Conservation (phyloP, 495 filamentous ascomycete species). For the Xylaria castorea region DNA sequence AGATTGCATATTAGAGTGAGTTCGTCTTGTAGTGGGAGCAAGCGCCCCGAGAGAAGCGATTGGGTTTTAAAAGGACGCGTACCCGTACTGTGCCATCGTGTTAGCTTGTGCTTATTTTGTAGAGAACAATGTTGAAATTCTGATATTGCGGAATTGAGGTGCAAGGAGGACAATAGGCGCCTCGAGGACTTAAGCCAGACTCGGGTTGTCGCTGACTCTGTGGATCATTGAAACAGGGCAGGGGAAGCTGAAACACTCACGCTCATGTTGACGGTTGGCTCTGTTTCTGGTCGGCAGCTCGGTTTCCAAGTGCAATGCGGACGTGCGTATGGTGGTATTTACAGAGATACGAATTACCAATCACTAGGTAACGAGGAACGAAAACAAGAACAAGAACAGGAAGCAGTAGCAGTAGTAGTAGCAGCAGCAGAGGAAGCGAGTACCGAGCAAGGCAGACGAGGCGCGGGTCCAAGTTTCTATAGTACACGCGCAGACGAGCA, state of each 20-base stretch:
- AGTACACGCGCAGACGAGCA: neutral
- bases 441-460: neutral
- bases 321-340: slow-evolving; percentile 9
- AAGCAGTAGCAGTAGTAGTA: neutral
- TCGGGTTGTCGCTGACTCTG: slow-evolving; percentile 7
- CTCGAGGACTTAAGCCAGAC: slow-evolving; percentile 19
- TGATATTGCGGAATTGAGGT: slow-evolving; percentile 1
- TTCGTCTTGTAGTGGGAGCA: neutral
- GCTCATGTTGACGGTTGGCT: slow-evolving; percentile 49
- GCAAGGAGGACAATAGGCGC: slow-evolving; percentile 5
- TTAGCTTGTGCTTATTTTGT: slow-evolving; percentile 37
- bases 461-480: slow-evolving; percentile 5
- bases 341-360: slow-evolving; percentile 1
- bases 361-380: slow-evolving; percentile 46
- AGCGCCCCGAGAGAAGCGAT: neutral
- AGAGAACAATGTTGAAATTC: slow-evolving; percentile 8
- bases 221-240: slow-evolving; percentile 35
- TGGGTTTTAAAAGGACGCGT: slow-evolving; percentile 29
- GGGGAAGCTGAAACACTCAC: slow-evolving; percentile 49
- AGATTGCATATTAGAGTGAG: slow-evolving; percentile 35
- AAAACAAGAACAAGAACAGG: slow-evolving; percentile 45
- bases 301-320: slow-evolving; percentile 45
- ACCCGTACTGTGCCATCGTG: slow-evolving; percentile 52
- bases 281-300: slow-evolving; percentile 8
- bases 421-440: neutral